Base-by-base conservation (phyloP, 2,329 filamentous ascomycete species). In the Fusarium lyarnte region DNA sequence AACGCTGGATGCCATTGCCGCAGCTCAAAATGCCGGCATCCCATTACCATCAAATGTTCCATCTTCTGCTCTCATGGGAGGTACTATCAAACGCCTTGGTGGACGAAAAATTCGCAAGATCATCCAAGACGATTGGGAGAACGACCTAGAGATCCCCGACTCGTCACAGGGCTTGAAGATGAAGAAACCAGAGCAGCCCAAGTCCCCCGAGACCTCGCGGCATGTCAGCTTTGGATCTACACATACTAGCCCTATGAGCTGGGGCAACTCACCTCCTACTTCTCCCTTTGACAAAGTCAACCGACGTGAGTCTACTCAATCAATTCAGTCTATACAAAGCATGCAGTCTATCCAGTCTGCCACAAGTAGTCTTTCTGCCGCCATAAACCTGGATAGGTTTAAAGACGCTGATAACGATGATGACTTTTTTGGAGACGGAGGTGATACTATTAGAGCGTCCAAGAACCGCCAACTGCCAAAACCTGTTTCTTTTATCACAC, bases 11-110 rank as follows among this genome's bases (percentile, higher is more conserved):
- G 95, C 96, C 67, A 95, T 99, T 77, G 90, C 93, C 29, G 93
- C 94, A 11, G 95, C 95, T 38, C 93, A 94, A 78, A 91, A 91
- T 79, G 95, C 94, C 31, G 96, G 96, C 74, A 97, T 99, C 72
- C 95, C 96, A 11, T 90, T 98, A 62, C 96, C 96, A 33, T 86
- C 89, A 57, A 95, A 95, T 79, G 90, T 98, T 36, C 94, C 95
- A 3, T 90, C 93, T 35, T 97, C 95, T 25, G 96, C 96, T 35
- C 85, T 99, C 45, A 89, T 96, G 80, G 95, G 95, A 58, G 96
- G 96, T 58, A 95, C 94, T 14, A 98, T 98, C 79, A 97, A 97
- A 84, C 88, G 95, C 75, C 87, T 98, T 38, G 95, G 95, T 54
- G 90, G 90, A 66, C 88, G 90, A 74, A 94, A 92, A 77, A 86